Percentiles rank a stretch among this genome's conserved stretches.
These are phyloP conservation scores for Erodium texanum DNA, from an alignment of 441 rosid genomes.

Conservation along the genomic window DNA sequence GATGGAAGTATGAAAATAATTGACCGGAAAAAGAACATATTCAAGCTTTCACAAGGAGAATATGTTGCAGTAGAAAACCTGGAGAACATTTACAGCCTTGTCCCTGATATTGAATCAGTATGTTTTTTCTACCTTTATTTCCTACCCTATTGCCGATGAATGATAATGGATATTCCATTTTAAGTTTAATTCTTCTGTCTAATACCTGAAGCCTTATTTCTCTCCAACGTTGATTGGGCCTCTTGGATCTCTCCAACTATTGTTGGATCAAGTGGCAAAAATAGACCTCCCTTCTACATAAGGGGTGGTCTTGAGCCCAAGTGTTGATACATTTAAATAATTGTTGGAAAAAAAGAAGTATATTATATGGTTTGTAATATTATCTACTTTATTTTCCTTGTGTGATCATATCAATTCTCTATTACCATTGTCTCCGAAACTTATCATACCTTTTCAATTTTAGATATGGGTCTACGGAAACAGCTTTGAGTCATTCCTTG, in stretches of 20 bases:
- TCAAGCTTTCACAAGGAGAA: constrained; percentile 98
- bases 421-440: background rate
- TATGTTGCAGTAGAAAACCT: constrained; percentile 89
- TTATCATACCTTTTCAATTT: constrained; percentile 9
- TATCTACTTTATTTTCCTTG: background rate
- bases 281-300: too few relatives aligned
- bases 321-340: too few relatives aligned
- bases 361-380: too few relatives aligned
- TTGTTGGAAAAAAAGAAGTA: too few relatives aligned
- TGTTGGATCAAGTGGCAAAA: too few relatives aligned
- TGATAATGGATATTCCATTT: background rate
- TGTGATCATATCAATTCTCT: background rate
- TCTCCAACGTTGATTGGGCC: too few relatives aligned
- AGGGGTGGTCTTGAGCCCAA: too few relatives aligned
- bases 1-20: constrained; percentile 90
- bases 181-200: too few relatives aligned
- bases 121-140: constrained; percentile 10
- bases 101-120: constrained; percentile 62
- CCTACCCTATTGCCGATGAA: background rate
- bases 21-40: constrained; percentile 88
- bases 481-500: constrained; percentile 80
- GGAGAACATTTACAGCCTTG: constrained; percentile 65
- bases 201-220: too few relatives aligned
- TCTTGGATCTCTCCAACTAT: too few relatives aligned
- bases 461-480: constrained; percentile 95